Percentiles rank a stretch among this genome's conserved stretches.
Evolutionary conservation across 768 basidiomycete species (phyloP).

Genomic region (Clitopilus hobsonii): DNA sequence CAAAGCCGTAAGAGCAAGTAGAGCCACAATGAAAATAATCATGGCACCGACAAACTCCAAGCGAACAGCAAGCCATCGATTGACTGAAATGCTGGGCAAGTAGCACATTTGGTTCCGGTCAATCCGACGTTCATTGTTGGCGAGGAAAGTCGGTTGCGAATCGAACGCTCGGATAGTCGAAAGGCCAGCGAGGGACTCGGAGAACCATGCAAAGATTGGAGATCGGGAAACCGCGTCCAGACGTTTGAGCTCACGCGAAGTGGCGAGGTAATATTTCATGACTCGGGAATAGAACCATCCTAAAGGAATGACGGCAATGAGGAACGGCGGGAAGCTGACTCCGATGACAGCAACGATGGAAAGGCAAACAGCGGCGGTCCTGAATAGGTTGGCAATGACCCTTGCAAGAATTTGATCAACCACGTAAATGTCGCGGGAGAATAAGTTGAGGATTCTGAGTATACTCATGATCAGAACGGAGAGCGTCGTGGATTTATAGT

Average conservation of each 20-base stretch:
- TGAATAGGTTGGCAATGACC: slow-evolving; percentile 66
- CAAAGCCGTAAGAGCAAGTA: slow-evolving; percentile 65
- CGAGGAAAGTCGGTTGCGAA: slow-evolving; percentile 64
- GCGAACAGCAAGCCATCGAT: slow-evolving; percentile 81
- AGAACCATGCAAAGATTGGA: slow-evolving; percentile 89
- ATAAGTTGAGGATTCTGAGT: slow-evolving; percentile 86
- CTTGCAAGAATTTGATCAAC: slow-evolving; percentile 81
- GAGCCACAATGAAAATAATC: slow-evolving; percentile 71
- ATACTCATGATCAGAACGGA: not conserved
- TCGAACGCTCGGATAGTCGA: slow-evolving; percentile 81
- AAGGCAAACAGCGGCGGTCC: slow-evolving; percentile 55
- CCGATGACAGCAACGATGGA: slow-evolving; percentile 74
- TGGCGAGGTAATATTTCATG: slow-evolving; percentile 82
- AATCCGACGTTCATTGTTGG: slow-evolving; percentile 66
- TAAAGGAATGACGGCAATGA: slow-evolving; percentile 71
- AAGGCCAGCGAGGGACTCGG: slow-evolving; percentile 69
- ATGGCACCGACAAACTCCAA: slow-evolving; percentile 80
- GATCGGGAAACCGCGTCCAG: slow-evolving; percentile 86
- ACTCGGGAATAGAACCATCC: slow-evolving; percentile 77
- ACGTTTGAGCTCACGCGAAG: slow-evolving; percentile 84
- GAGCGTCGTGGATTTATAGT: not conserved
- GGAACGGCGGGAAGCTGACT: slow-evolving; percentile 75
- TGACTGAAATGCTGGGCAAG: slow-evolving; percentile 66
- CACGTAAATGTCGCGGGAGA: slow-evolving; percentile 84
- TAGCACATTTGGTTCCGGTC: slow-evolving; percentile 85